Percentiles rank a stretch among this genome's conserved stretches.
Evolutionary conservation across 1,284 basidiomycete genomes (phyloP).

Genomic region (Lentinus polychrous): DNA sequence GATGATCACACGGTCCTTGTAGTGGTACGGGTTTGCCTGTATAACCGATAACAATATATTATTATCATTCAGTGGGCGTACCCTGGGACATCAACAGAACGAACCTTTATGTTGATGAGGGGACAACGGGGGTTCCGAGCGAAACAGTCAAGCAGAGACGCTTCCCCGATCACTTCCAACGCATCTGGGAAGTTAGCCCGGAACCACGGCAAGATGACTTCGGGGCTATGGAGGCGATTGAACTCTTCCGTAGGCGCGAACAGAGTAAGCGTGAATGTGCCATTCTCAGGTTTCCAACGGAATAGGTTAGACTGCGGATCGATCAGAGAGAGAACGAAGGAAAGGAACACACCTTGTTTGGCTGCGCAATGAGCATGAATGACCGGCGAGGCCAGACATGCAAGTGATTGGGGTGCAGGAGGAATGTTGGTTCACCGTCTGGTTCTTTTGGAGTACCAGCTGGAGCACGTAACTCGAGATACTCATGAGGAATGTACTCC

Average conservation of each 20-base stretch:
- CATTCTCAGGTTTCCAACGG: conserved; percentile 48
- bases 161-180: conserved; percentile 75
- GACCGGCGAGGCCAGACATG: conserved; percentile 99
- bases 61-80: too few relatives aligned
- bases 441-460: conserved; percentile 49
- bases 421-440: conserved; percentile 61
- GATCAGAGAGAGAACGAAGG: too few relatives aligned
- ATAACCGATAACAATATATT: not conserved
- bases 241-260: conserved; percentile 86
- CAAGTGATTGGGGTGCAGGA: conserved; percentile 90
- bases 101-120: conserved; percentile 87
- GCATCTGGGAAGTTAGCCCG: conserved; percentile 83
- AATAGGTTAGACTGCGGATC: conserved; percentile 3
- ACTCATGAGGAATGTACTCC: conserved; percentile 92
- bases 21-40: conserved; percentile 89
- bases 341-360: conserved; percentile 86
- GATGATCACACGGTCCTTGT: conserved; percentile 81
- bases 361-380: conserved; percentile 99
- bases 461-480: conserved; percentile 94
- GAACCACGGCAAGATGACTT: conserved; percentile 74
- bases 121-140: conserved; percentile 80
- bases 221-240: conserved; percentile 54
- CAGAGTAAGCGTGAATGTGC: conserved; percentile 85
- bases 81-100: conserved; percentile 24
- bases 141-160: conserved; percentile 72